Conservation (phyloP, 2,329 filamentous ascomycete species). For the Biscogniauxia sp. region DNA sequence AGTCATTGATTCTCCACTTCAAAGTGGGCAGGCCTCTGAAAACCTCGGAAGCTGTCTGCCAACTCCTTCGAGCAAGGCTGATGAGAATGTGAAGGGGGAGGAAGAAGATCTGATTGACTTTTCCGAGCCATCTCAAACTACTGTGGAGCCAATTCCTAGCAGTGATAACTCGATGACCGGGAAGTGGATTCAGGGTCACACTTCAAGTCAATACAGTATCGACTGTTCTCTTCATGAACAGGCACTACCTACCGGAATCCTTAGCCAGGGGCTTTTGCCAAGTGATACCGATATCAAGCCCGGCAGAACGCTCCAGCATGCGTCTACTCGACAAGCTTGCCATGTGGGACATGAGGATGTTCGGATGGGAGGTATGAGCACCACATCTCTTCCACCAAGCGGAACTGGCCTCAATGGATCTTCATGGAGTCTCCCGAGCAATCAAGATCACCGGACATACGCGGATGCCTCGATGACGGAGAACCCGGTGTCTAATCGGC, state of each 20-base stretch:
- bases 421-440: background rate
- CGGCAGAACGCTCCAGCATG: background rate
- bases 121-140: background rate
- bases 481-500: background rate
- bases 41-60: background rate
- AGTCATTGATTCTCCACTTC: background rate
- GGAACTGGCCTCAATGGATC: background rate
- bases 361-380: background rate
- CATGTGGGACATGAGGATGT: background rate
- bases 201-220: background rate
- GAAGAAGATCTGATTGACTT: background rate
- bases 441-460: background rate
- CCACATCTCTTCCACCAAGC: background rate
- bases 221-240: background rate
- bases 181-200: background rate
- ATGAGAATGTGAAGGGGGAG: background rate
- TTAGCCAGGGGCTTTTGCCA: background rate
- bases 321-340: too few species aligned
- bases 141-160: background rate
- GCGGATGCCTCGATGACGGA: background rate
- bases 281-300: background rate
- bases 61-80: background rate
- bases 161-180: background rate
- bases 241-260: background rate
- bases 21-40: background rate